These are phyloP conservation scores for Aspergillus haitiensis DNA, from an alignment of 495 filamentous ascomycete species.

Conservation along the genomic window DNA sequence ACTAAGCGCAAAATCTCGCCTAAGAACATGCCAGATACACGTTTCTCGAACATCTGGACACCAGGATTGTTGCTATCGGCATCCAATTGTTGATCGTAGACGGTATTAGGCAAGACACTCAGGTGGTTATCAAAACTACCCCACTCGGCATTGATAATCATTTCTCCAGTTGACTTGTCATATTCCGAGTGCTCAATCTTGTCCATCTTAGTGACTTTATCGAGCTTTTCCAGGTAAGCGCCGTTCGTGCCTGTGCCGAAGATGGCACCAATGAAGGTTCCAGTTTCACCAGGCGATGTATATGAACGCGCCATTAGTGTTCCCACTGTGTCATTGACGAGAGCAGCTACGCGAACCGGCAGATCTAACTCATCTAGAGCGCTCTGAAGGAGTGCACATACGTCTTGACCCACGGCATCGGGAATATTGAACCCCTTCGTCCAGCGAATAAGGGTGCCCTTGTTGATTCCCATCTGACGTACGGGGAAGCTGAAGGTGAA, in stretches of 20 bases:
- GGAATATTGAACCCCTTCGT: conserved; percentile 97
- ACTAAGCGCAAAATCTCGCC: conserved; percentile 87
- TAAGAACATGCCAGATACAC: conserved; percentile 96
- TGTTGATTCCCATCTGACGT: conserved; percentile 89
- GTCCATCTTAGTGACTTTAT: conserved; percentile 49
- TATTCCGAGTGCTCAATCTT: conserved; percentile 56
- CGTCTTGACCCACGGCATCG: conserved; percentile 90
- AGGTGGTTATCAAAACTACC: conserved; percentile 96
- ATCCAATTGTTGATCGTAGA: conserved; percentile 80
- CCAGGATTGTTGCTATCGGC: conserved; percentile 84
- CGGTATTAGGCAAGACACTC: conserved; percentile 78
- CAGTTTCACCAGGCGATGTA: conserved; percentile 82
- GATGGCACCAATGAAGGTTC: conserved; percentile 87
- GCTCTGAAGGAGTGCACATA: conserved; percentile 83
- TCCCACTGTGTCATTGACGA: conserved; percentile 97
- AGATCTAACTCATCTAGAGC: conserved; percentile 86
- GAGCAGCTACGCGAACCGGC: conserved; percentile 86
- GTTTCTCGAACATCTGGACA: conserved; percentile 98
- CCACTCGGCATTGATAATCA: conserved; percentile 99
- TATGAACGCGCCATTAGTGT: conserved; percentile 98
- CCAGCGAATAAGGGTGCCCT: conserved; percentile 89
- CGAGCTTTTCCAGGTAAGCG: conserved; percentile 70
- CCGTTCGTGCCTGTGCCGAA: conserved; percentile 93
- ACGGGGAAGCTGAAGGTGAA: conserved; percentile 99
- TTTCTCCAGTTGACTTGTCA: conserved; percentile 81